Percentiles rank a stretch among this genome's conserved stretches.
Evolutionary conservation across 305 asterid genomes (phyloP).

Genomic region (Fraxinus baroniana): DNA sequence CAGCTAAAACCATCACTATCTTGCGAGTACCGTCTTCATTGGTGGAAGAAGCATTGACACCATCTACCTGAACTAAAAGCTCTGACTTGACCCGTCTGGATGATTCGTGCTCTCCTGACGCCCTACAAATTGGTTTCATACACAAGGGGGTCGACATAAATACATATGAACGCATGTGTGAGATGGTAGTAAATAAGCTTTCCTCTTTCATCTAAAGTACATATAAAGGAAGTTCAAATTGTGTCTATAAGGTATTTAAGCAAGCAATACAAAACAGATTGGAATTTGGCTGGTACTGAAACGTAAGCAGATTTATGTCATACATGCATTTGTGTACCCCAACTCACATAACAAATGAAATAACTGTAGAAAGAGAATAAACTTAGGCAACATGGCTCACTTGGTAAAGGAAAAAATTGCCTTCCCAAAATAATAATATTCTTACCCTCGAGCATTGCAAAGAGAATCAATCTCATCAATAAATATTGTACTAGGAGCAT

Average conservation of each 20-base stretch:
- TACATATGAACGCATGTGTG: not conserved
- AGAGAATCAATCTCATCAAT: slow-evolving; percentile 99
- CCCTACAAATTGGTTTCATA: slow-evolving; percentile 41
- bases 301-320: not conserved
- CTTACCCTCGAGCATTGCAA: slow-evolving; percentile 95
- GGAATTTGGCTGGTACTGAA: not conserved
- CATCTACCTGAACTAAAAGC: slow-evolving; percentile 95
- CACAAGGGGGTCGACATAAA: slow-evolving; percentile 25
- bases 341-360: slow-evolving; percentile 1
- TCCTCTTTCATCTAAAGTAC: not conserved
- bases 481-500: slow-evolving; percentile 97
- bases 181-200: not conserved
- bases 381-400: not conserved
- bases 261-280: not conserved
- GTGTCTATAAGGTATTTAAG: not conserved
- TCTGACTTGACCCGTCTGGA: slow-evolving; percentile 96
- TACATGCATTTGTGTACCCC: not conserved
- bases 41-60: slow-evolving; percentile 76
- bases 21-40: slow-evolving; percentile 95
- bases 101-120: slow-evolving; percentile 96
- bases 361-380: slow-evolving; percentile 7
- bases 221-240: not conserved
- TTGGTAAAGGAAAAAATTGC: not conserved
- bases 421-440: slow-evolving; percentile 1
- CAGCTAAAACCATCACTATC: slow-evolving; percentile 99